Evolutionary conservation across 208 protist genomes (phyloP).

Genomic region (Acanthamoeba castellanii): DNA sequence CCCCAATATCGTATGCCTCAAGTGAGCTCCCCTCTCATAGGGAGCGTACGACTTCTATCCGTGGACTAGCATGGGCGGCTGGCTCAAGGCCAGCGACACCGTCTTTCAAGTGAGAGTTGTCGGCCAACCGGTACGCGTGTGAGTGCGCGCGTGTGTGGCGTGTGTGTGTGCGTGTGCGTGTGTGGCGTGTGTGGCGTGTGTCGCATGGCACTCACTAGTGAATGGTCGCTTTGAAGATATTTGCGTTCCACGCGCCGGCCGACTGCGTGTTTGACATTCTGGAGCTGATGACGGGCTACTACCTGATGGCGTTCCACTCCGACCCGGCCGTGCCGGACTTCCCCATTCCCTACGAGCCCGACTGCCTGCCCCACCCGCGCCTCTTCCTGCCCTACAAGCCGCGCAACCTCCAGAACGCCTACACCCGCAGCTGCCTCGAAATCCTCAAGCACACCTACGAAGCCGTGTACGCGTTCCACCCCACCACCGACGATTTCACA

Average conservation of each 20-base stretch:
- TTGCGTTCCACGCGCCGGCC: neutral
- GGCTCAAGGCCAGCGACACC: neutral
- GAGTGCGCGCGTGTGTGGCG: too few species aligned
- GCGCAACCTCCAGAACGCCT: neutral
- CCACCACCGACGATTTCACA: neutral
- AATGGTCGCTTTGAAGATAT: neutral
- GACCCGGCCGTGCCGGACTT: constrained; percentile 1
- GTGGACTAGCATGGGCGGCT: neutral
- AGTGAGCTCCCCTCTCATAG: neutral
- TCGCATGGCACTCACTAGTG: too few species aligned
- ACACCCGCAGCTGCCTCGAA: constrained; percentile 1
- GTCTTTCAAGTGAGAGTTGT: neutral
- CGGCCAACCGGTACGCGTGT: constrained; percentile 17
- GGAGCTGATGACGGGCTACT: constrained; percentile 58
- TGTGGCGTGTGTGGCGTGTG: neutral
- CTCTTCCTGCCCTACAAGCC: neutral
- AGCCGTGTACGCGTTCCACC: neutral
- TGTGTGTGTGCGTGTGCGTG: neutral
- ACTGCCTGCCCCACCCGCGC: constrained; percentile 10
- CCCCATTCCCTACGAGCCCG: constrained; percentile 41
- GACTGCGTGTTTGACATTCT: constrained; percentile 51
- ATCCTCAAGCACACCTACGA: constrained; percentile 7
- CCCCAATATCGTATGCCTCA: too few species aligned
- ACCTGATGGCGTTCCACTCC: constrained; percentile 19
- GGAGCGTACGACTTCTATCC: constrained; percentile 38